Base-by-base conservation (phyloP, 208 protist genomes). In the Leishmania aethiopica region DNA sequence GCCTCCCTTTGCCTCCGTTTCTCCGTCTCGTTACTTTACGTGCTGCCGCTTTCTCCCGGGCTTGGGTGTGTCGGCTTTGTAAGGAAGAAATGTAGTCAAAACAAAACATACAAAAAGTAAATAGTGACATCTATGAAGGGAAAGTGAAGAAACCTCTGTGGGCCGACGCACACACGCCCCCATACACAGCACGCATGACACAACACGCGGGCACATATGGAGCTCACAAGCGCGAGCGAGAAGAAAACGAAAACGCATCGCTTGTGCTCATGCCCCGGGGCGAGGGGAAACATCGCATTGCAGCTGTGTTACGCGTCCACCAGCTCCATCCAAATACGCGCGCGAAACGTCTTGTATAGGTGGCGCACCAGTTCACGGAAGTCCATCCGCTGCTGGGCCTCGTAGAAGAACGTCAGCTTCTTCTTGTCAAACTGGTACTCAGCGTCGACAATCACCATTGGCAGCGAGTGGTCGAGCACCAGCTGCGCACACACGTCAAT, bases 371-470 rank as follows among this genome's bases (percentile, higher is more conserved):
- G 85, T 55, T 96, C 93, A 0, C 95, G 88, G 81, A 98, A 98
- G 84, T 98, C 95, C 88, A 95, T 93, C 60, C 95, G 88, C 75
- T 97, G 92, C 78, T 95, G 89, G 5, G 94, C 90, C 78, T 97
- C 91, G 78, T 97, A 98, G 82, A 94, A 98, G 79, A 98, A 98
- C 32, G 93, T 98, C 32, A 98, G 86, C 87, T 98, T 98, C 69
- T 97, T 97, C 84, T 91, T 94, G 60, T 98, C 95, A 82, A 94
- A 98, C 83, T 98, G 95, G 74, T 97, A 98, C 86, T 98, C 95
- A 0, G 95, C 95, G 76, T 97, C 95, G n/a, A 95, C 90, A 80
- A 98, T 95, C 7, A 91, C 89, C 93, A 98, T 97, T 5, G 94
- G 92, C 60, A 98, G 59, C 1, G 87, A 91, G 87, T 91, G 92